Conservation (phyloP, 768 basidiomycete genomes). For the Phaeolepiota aurea region DNA sequence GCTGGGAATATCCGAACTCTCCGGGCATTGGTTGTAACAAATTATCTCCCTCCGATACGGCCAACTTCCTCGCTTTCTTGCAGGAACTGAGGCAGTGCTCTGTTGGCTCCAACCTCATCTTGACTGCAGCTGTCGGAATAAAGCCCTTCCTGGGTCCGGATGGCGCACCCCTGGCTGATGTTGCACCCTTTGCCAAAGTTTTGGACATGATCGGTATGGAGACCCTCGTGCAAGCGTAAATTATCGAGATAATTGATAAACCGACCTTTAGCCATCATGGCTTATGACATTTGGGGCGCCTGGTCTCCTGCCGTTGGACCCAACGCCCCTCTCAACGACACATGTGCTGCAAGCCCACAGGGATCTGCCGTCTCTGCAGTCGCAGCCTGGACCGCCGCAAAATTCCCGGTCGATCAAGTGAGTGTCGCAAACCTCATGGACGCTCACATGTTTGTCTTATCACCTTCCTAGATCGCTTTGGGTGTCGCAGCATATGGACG, state of each 20-base stretch:
- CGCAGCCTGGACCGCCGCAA: conserved; percentile 63
- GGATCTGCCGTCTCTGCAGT: conserved; percentile 75
- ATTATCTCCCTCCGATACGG: conserved; percentile 49
- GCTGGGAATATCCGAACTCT: conserved; percentile 79
- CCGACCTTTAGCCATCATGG: conserved; percentile 42
- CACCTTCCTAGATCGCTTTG: conserved; percentile 27
- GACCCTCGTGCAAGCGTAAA: too few relatives aligned
- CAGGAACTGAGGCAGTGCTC: conserved; percentile 55
- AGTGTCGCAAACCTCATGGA: background rate
- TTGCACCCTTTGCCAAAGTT: conserved; percentile 62
- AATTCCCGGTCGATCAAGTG: conserved; percentile 50
- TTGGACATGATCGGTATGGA: conserved; percentile 37
- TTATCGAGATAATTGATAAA: background rate
- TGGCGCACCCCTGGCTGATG: conserved; percentile 58
- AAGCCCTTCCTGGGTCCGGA: conserved; percentile 35
- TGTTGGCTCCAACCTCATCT: conserved; percentile 41
- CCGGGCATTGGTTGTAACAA: conserved; percentile 68
- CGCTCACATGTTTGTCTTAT: background rate
- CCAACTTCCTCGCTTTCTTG: conserved; percentile 77
- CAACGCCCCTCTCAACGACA: conserved; percentile 75
- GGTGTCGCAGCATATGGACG: conserved; percentile 81
- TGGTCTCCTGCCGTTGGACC: conserved; percentile 60
- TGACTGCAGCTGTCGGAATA: conserved; percentile 39
- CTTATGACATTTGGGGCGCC: conserved; percentile 45
- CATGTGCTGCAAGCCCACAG: conserved; percentile 45